These are phyloP conservation scores for Agaricus subrufescens DNA, from an alignment of 768 basidiomycete species.

Conservation along the genomic window DNA sequence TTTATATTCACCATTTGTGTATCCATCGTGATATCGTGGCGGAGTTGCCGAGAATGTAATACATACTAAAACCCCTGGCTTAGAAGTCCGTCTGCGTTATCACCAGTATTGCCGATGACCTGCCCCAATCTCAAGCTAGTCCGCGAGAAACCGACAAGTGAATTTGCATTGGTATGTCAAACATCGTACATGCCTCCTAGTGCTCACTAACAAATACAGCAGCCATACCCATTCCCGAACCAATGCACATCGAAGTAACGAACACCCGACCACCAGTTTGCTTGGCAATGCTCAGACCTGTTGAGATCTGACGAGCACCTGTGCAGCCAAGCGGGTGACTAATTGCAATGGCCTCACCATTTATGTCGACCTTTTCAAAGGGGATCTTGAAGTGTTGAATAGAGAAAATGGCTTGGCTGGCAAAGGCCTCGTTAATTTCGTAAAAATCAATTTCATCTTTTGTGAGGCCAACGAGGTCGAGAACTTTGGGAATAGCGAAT, in stretches of 20 bases:
- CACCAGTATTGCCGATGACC: no score
- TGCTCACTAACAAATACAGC: slow-evolving; percentile 84
- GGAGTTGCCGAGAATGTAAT: no score
- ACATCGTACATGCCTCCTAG: no score
- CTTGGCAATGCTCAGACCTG: slow-evolving; percentile 77
- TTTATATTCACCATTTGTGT: no score
- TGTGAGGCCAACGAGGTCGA: slow-evolving; percentile 61
- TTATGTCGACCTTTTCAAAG: slow-evolving; percentile 76
- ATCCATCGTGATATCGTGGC: no score
- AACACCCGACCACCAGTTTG: slow-evolving; percentile 74
- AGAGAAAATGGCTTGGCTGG: slow-evolving; percentile 74
- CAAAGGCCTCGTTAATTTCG: slow-evolving; percentile 93
- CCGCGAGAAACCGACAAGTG: no score
- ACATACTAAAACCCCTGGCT: no score
- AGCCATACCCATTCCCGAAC: slow-evolving; percentile 89
- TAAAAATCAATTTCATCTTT: slow-evolving; percentile 80
- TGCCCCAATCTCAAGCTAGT: no score
- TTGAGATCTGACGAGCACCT: slow-evolving; percentile 85
- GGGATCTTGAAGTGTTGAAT: slow-evolving; percentile 67
- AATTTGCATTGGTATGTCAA: no score
- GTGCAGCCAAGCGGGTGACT: slow-evolving; percentile 88
- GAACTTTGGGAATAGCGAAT: slow-evolving; percentile 77
- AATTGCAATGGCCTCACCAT: slow-evolving; percentile 86
- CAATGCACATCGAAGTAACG: slow-evolving; percentile 89
- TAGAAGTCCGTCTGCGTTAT: no score